These are phyloP conservation scores for Naganishia randhawae DNA, from an alignment of 768 basidiomycete genomes.

Conservation along the genomic window DNA sequence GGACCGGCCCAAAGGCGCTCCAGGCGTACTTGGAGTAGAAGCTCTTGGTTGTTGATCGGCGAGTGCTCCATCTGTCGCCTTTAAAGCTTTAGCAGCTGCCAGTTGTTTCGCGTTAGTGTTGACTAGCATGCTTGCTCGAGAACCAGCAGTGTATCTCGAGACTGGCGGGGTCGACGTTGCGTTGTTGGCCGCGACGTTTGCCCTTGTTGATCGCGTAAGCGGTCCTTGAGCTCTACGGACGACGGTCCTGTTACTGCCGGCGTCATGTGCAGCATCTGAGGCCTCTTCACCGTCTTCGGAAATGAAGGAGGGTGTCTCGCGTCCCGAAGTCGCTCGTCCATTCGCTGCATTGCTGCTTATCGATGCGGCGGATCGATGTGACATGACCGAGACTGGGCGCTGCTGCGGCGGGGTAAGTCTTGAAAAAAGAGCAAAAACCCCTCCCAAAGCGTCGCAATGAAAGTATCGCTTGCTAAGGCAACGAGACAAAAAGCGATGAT, in stretches of 20 bases:
- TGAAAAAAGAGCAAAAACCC: conserved; percentile 78
- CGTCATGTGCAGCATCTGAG: conserved; percentile 40
- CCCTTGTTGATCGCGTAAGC: conserved; percentile 22
- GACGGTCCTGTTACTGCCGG: conserved; percentile 4
- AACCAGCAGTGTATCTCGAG: conserved; percentile 64
- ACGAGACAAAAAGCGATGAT: conserved; percentile 4
- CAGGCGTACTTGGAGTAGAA: conserved; percentile 26
- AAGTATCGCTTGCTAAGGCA: conserved; percentile 77
- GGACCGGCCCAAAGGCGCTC: neutral
- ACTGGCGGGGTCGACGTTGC: conserved; percentile 29
- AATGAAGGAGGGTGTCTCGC: conserved; percentile 32
- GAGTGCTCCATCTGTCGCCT: conserved; percentile 15
- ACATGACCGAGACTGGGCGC: conserved; percentile 76
- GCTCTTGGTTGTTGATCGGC: conserved; percentile 2
- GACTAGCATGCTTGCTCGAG: conserved; percentile 77
- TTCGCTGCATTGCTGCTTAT: conserved; percentile 52
- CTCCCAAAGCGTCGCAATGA: conserved; percentile 73
- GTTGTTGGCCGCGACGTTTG: neutral
- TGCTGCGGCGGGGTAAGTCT: conserved; percentile 78
- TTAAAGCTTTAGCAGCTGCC: conserved; percentile 34
- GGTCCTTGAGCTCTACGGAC: conserved; percentile 8
- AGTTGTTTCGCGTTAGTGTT: conserved; percentile 81
- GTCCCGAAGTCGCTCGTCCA: conserved; percentile 32
- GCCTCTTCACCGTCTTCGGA: conserved; percentile 55
- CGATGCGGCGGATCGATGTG: conserved; percentile 56